Evolutionary conservation across 257 asterid species (phyloP).

Genomic region (Petunia secreta): DNA sequence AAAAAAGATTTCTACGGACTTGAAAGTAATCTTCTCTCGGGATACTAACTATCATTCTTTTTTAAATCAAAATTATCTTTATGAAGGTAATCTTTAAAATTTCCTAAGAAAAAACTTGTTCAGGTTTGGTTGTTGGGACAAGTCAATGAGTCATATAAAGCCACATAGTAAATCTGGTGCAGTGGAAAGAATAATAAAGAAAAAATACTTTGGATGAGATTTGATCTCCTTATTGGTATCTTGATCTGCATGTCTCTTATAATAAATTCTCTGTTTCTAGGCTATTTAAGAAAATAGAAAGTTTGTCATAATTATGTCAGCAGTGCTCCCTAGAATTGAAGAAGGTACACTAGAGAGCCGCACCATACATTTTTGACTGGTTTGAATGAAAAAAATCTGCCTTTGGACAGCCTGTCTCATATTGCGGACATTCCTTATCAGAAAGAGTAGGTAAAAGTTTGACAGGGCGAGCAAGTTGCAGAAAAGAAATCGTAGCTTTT

Average conservation of each 20-base stretch:
- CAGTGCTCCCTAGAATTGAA: not conserved
- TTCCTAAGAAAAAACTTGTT: not conserved
- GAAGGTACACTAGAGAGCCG: not conserved
- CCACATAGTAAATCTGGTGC: constrained; percentile 18
- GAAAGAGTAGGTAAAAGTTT: constrained; percentile 20
- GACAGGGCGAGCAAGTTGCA: constrained; percentile 14
- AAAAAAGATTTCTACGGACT: not conserved
- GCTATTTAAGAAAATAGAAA: not conserved
- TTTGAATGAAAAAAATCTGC: constrained; percentile 3
- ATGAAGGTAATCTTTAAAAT: not conserved
- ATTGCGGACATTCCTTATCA: not conserved
- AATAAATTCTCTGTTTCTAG: constrained; percentile 12
- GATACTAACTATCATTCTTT: not conserved
- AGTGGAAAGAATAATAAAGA: not conserved
- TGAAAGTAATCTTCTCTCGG: not conserved
- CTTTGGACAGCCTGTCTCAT: constrained; percentile 6
- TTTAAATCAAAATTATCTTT: not conserved
- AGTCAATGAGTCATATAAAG: not conserved
- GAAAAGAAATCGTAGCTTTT: constrained; percentile 1
- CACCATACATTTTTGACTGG: constrained; percentile 20
- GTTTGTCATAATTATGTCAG: not conserved
- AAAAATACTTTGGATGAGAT: constrained; percentile 22
- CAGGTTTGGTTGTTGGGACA: not conserved
- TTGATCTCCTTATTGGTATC: constrained; percentile 19
- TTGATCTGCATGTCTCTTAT: not conserved